Conservation (phyloP, 495 filamentous ascomycete genomes). For the Staphylotrichum longicolle region DNA sequence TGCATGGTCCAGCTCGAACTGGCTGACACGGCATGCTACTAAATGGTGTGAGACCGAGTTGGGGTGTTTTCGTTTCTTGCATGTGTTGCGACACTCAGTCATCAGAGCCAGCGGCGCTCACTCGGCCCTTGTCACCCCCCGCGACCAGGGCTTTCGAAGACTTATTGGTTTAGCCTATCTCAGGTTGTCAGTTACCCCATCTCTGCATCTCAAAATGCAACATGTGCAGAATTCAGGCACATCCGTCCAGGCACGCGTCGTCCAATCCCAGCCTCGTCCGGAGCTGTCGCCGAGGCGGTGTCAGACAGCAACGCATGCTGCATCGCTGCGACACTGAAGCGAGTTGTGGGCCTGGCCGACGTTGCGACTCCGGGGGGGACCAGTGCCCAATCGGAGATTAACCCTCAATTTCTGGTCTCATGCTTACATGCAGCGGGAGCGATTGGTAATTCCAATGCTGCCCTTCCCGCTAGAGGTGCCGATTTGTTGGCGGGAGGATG, state of each 20-base stretch:
- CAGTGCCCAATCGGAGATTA: conserved; percentile 19
- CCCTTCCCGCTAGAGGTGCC: not conserved
- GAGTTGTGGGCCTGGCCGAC: conserved; percentile 2
- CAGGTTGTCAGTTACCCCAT: too few species aligned
- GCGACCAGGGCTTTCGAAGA: too few species aligned
- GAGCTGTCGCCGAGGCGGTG: not conserved
- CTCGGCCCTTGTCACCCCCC: too few species aligned
- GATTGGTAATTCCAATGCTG: not conserved
- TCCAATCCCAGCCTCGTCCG: conserved; percentile 4
- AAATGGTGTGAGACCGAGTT: too few species aligned
- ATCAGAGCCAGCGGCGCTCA: too few species aligned
- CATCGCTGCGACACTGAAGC: not conserved
- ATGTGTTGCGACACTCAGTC: too few species aligned
- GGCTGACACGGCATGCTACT: not conserved
- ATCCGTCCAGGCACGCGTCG: not conserved
- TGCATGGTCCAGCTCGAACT: not conserved
- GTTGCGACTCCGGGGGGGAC: conserved; percentile 8
- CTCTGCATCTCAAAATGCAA: too few species aligned
- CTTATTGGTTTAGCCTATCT: too few species aligned
- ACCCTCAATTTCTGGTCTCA: conserved; percentile 13
- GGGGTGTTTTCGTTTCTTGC: too few species aligned
- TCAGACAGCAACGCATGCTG: not conserved
- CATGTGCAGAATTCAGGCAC: too few species aligned
- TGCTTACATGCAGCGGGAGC: conserved; percentile 3
- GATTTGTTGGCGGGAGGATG: not conserved